phyloP scores from a whole-genome alignment of 805 yeast species.

The Starmerella potacharoeniae region DNA sequence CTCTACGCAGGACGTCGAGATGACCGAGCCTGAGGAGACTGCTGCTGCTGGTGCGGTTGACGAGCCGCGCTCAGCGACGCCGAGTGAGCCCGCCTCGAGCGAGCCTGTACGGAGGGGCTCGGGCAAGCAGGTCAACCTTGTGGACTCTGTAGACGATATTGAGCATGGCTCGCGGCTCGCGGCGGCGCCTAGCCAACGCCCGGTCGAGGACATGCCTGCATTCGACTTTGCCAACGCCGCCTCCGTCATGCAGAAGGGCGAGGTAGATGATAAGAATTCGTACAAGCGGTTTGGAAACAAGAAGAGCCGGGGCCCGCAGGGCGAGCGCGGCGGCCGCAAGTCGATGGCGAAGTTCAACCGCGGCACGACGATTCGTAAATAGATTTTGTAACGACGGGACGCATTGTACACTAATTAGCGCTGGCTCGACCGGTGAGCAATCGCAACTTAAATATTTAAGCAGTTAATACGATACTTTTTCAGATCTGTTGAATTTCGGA shows the following conservation, averaged over 20 bases:
- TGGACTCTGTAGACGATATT: slow-evolving; percentile 15
- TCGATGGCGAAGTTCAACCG: slow-evolving; percentile 15
- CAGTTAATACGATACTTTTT: too few species aligned
- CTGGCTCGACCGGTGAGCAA: too few species aligned
- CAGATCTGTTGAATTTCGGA: too few species aligned
- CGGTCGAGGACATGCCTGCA: slow-evolving; percentile 14
- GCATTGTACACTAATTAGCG: too few species aligned
- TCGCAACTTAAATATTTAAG: too few species aligned
- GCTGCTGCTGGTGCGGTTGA: too few species aligned
- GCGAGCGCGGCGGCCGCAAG: slow-evolving; percentile 11
- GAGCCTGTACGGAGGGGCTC: not conserved
- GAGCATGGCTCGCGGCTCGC: slow-evolving; percentile 6
- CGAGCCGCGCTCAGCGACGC: too few species aligned
- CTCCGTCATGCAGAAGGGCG: slow-evolving; percentile 18
- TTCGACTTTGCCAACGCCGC: slow-evolving; percentile 25
- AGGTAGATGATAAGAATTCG: not conserved
- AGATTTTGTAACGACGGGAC: not conserved
- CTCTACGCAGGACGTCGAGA: not conserved
- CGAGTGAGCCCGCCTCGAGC: too few species aligned
- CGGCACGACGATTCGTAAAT: slow-evolving; percentile 13
- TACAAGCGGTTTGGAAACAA: not conserved
- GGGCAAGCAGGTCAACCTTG: slow-evolving; percentile 17
- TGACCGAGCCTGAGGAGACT: not conserved
- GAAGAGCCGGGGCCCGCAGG: not conserved
- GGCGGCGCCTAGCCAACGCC: not conserved